Conservation (phyloP, 2,329 filamentous ascomycete genomes). For the Thelonectria olida region DNA sequence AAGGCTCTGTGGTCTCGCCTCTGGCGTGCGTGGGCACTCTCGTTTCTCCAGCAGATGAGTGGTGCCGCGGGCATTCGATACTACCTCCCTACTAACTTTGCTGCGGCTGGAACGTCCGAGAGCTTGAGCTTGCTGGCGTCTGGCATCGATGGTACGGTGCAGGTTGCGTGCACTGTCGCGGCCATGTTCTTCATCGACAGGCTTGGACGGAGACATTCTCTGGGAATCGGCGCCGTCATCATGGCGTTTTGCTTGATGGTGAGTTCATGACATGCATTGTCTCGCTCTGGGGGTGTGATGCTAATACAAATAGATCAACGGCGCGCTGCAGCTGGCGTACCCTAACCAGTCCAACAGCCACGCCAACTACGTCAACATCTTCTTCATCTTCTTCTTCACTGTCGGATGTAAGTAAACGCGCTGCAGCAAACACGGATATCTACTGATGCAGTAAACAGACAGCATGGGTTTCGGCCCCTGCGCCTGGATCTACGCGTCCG, state of each 20-base stretch:
- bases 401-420: slow-evolving; percentile 51
- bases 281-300: not conserved
- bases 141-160: slow-evolving; percentile 65
- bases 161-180: slow-evolving; percentile 64
- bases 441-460: slow-evolving; percentile 34
- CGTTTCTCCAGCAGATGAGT: slow-evolving; percentile 70
- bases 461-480: slow-evolving; percentile 66
- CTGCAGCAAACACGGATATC: no score
- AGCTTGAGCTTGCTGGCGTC: slow-evolving; percentile 61
- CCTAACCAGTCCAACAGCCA: slow-evolving; percentile 57
- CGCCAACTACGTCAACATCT: slow-evolving; percentile 60
- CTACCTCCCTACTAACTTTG: slow-evolving; percentile 64
- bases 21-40: slow-evolving; percentile 65
- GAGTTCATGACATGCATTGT: slow-evolving; percentile 30
- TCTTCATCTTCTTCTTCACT: slow-evolving; percentile 67
- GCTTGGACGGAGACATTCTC: slow-evolving; percentile 58
- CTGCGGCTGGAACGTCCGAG: slow-evolving; percentile 58
- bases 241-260: slow-evolving; percentile 65
- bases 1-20: slow-evolving; percentile 59
- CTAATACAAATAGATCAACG: slow-evolving; percentile 57
- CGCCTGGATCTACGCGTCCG: slow-evolving; percentile 68
- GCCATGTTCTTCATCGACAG: slow-evolving; percentile 67
- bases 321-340: slow-evolving; percentile 59
- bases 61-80: slow-evolving; percentile 68
- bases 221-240: slow-evolving; percentile 58